Evolutionary conservation across 2,329 filamentous ascomycete species (phyloP).

Genomic region (Stachybotrys echinatus): DNA sequence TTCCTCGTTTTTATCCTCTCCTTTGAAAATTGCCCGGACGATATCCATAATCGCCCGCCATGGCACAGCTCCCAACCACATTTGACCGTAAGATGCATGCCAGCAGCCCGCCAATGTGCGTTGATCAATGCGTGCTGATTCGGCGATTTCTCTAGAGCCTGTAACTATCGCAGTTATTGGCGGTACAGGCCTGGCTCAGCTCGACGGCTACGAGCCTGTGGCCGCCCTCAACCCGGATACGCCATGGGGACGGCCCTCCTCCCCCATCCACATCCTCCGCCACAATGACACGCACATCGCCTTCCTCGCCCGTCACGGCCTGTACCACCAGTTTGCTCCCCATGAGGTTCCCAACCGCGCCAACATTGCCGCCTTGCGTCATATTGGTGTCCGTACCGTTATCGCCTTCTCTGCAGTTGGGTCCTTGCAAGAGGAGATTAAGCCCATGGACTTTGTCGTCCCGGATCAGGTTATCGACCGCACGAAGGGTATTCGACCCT

Average conservation of each 20-base stretch:
- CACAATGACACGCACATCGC: constrained; percentile 79
- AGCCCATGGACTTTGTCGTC: constrained; percentile 92
- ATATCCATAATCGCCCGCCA: constrained; percentile 22
- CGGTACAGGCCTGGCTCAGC: constrained; percentile 84
- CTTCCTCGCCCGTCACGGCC: constrained; percentile 89
- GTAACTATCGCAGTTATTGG: constrained; percentile 87
- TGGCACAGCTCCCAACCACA: constrained; percentile 50
- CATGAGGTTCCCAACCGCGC: constrained; percentile 93
- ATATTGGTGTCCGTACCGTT: constrained; percentile 81
- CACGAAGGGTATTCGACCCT: constrained; percentile 89
- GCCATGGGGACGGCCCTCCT: constrained; percentile 79
- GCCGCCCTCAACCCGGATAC: constrained; percentile 72
- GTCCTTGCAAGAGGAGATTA: constrained; percentile 85
- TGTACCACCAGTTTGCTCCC: constrained; percentile 82
- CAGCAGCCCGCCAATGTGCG: neutral
- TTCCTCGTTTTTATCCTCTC: too few relatives aligned
- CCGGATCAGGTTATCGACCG: constrained; percentile 97
- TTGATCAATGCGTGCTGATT: constrained; percentile 1
- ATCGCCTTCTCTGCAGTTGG: constrained; percentile 96
- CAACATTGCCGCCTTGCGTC: constrained; percentile 96
- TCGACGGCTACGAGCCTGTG: constrained; percentile 81
- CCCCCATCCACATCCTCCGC: constrained; percentile 79
- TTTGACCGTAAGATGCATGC: constrained; percentile 47
- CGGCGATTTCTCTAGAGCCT: constrained; percentile 40
- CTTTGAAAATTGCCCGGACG: too few relatives aligned